Base-by-base conservation (phyloP, 768 basidiomycete species). In the Rhizopogon roseolus region DNA sequence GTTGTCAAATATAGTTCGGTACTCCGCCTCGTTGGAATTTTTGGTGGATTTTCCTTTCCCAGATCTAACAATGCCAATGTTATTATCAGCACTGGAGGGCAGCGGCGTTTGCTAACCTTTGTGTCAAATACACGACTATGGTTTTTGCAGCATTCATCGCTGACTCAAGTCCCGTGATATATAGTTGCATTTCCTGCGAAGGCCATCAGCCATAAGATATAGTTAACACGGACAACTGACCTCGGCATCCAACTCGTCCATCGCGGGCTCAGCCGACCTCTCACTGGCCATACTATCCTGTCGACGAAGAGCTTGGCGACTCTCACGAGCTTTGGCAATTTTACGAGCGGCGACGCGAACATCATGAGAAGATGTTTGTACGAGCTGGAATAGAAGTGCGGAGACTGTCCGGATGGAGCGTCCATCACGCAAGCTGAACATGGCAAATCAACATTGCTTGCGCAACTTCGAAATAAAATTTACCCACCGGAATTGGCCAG, bases 1-100 rank as follows among this genome's bases (percentile, higher is more conserved):
- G 61, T 90, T 90, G 63, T 98, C 96, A 55, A 98, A 89, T 38
- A 98, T 93, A 0, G 85, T 77, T 46, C 93, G 84, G 66, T 98
- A 98, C 65, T 98, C 96, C 5, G 90, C 86, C 64, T 99, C 97
- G 60, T 92, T 93, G 0, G 93, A 86, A 59, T 89, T 92, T 67
- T 96, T 96, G 13, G 88, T 90, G 5, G 83, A 74, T 62, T 94
- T 95, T 10, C 86, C 84, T 68, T 91, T 95, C 7, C 91, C 92
- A 1, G 94, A 88, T 54, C 90, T 87, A 52, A 57, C 63, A 34
- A 44, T 9, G 22, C 28, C 34, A 53, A n/a, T 55, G 57, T 36
- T 36, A 55, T 36, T 36, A 55, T 59, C 59, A 62, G 44, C 62
- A 28, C 44, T 17, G 25, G 0, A 32, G 17, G 22, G 41, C 14